Conservation (phyloP, 768 basidiomycete species). For the Kwoniella sp. region DNA sequence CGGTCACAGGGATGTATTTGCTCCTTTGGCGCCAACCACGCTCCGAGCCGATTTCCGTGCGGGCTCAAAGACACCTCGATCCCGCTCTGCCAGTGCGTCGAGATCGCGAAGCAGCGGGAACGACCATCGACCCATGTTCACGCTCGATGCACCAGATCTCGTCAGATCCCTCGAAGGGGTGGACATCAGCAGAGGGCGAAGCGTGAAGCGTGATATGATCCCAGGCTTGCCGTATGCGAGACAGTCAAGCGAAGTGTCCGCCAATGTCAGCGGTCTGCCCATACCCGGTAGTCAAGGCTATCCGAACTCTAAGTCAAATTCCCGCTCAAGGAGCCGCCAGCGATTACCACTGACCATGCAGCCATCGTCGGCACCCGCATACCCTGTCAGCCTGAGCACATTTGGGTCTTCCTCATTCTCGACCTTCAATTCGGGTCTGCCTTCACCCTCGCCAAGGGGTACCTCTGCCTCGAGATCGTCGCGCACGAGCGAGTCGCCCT, state of each 20-base stretch:
- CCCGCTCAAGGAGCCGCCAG: constrained; percentile 9
- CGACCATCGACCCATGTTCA: constrained; percentile 23
- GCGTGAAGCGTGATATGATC: constrained; percentile 6
- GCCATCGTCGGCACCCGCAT: constrained; percentile 15
- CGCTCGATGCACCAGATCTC: constrained; percentile 24
- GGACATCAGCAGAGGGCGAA: constrained; percentile 8
- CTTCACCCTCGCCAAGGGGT: constrained; percentile 5
- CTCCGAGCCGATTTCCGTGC: neutral
- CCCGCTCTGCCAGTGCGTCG: constrained; percentile 27
- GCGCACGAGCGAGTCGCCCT: constrained; percentile 21
- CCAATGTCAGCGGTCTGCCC: constrained; percentile 11
- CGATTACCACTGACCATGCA: constrained; percentile 4
- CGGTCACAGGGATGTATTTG: constrained; percentile 6
- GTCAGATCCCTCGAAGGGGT: constrained; percentile 15
- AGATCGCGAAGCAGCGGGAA: constrained; percentile 26
- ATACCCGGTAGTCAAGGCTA: constrained; percentile 14
- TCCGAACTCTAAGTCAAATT: constrained; percentile 11
- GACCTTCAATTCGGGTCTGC: neutral
- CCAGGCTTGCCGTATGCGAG: constrained; percentile 18
- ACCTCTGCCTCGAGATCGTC: constrained; percentile 9
- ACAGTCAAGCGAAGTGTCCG: constrained; percentile 9
- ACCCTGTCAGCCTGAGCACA: constrained; percentile 7
- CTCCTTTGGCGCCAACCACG: constrained; percentile 3
- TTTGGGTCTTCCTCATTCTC: constrained; percentile 3
- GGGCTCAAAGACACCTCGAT: constrained; percentile 20